Evolutionary conservation across 176 grass and related monocot species (phyloP).

Genomic region (bread wheat (Triticum aestivum)): IWGSC_CS_RefSeq_v2.1 NC_057797.1:721029186-721029685

Average conservation of each 20-base stretch:
- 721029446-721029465: slow-evolving; percentile 28
- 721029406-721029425: neutral
- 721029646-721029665: slow-evolving; percentile 97
- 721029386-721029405: slow-evolving; percentile 19
- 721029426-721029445: slow-evolving; percentile 24
- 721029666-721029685: slow-evolving; percentile 88
- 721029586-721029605: slow-evolving; percentile 86
- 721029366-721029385: slow-evolving; percentile 78
- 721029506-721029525: slow-evolving; percentile 34
- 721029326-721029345: slow-evolving; percentile 35
- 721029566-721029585: slow-evolving; percentile 97
- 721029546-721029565: slow-evolving; percentile 74
- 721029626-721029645: slow-evolving; percentile 57
- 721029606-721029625: slow-evolving; percentile 41
- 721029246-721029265: slow-evolving; percentile 73
- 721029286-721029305: slow-evolving; percentile 25
- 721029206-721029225: slow-evolving; percentile 56
- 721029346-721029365: slow-evolving; percentile 96
- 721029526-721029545: slow-evolving; percentile 65
- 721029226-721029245: slow-evolving; percentile 74
- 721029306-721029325: slow-evolving; percentile 39
- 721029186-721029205: slow-evolving; percentile 78
- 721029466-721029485: slow-evolving; percentile 80
- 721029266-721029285: slow-evolving; percentile 24
- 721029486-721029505: slow-evolving; percentile 42